Conservation (phyloP, 805 yeast genomes). For the Saccharomycopsis fermentans region DNA sequence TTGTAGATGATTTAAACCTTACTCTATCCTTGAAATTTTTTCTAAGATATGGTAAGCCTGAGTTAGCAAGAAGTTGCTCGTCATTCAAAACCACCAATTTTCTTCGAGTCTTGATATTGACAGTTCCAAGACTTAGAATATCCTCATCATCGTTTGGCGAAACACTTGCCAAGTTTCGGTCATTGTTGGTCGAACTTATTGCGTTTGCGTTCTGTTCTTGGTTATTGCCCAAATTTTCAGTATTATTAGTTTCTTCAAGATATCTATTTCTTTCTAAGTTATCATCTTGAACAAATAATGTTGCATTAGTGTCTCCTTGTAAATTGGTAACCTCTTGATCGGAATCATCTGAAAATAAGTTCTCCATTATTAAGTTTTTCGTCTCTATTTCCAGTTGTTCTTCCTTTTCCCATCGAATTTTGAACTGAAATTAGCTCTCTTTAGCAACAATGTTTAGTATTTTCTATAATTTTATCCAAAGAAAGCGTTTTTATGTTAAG, state of each 20-base stretch:
- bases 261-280: neutral
- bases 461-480: too few relatives aligned
- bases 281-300: neutral
- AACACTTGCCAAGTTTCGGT: neutral
- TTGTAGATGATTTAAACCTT: conserved; percentile 14
- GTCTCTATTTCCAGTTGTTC: too few relatives aligned
- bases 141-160: conserved; percentile 7
- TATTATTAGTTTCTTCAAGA: neutral
- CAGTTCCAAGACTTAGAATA: conserved; percentile 11
- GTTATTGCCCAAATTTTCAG: too few relatives aligned
- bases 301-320: neutral
- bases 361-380: neutral
- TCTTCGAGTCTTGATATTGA: conserved; percentile 8
- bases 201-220: too few relatives aligned
- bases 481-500: too few relatives aligned
- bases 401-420: too few relatives aligned
- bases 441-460: too few relatives aligned
- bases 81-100: conserved; percentile 40
- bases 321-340: neutral
- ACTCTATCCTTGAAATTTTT: conserved; percentile 24
- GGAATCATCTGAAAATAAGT: neutral
- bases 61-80: conserved; percentile 36
- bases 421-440: too few relatives aligned
- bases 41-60: conserved; percentile 50
- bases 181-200: neutral